Conservation (phyloP, 495 filamentous ascomycete genomes). For the Aspergillus haitiensis region DNA sequence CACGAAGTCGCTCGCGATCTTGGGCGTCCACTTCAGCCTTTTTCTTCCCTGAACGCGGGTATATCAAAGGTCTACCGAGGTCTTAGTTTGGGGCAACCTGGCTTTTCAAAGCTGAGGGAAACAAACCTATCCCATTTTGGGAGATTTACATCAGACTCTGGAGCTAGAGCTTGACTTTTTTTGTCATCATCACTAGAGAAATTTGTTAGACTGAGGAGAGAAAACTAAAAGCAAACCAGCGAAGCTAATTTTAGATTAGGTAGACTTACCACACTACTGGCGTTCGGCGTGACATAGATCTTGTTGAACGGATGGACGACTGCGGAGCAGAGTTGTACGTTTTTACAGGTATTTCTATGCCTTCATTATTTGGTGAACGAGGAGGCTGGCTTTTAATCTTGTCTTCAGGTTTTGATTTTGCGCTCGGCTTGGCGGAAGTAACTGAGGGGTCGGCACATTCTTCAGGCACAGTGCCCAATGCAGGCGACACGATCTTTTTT, state of each 20-base stretch:
- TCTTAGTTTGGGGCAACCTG: slow-evolving; percentile 8
- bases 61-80: slow-evolving; percentile 60
- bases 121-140: slow-evolving; percentile 32
- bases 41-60: slow-evolving; percentile 65
- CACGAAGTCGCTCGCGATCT: slow-evolving; percentile 78
- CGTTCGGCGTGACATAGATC: slow-evolving; percentile 34
- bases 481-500: slow-evolving; percentile 12
- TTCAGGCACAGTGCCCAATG: slow-evolving; percentile 3
- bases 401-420: slow-evolving; percentile 3
- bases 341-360: slow-evolving; percentile 35
- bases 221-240: neutral
- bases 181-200: slow-evolving; percentile 17
- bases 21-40: slow-evolving; percentile 73
- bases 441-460: slow-evolving; percentile 6
- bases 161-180: slow-evolving; percentile 13
- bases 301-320: slow-evolving; percentile 28
- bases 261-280: slow-evolving; percentile 27
- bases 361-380: slow-evolving; percentile 12
- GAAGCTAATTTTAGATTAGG: too few relatives aligned
- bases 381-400: slow-evolving; percentile 5
- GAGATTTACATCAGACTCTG: slow-evolving; percentile 22
- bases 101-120: neutral
- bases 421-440: slow-evolving; percentile 3
- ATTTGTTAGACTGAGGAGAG: slow-evolving; percentile 1
- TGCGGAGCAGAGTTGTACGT: slow-evolving; percentile 16